A percentile compares a stretch with the other conserved stretches of the same genome.
Evolutionary conservation across 257 asterid species (phyloP).

Genomic region (Nicotiana otophora): DNA sequence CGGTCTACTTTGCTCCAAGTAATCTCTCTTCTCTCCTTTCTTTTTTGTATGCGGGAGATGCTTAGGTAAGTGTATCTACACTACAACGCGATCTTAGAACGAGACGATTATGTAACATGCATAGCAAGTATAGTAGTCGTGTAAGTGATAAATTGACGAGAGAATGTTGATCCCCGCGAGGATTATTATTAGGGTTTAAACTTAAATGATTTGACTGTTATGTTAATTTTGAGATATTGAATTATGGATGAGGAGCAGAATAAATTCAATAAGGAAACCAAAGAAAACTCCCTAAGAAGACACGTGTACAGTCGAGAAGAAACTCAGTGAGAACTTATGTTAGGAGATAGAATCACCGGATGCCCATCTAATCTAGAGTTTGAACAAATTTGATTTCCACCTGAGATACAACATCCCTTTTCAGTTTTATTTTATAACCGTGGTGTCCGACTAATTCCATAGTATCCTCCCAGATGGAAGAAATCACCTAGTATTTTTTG

Average conservation of each 20-base stretch:
- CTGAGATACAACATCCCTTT: too few species aligned
- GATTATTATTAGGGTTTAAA: background rate
- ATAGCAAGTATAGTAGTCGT: background rate
- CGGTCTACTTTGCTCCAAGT: slow-evolving; percentile 56
- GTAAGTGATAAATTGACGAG: background rate
- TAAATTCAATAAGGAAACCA: background rate
- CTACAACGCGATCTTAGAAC: background rate
- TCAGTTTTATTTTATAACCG: too few species aligned
- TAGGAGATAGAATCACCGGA: background rate
- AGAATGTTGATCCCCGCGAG: background rate
- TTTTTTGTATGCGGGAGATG: background rate
- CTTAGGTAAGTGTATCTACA: background rate
- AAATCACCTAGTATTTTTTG: too few species aligned
- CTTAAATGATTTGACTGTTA: background rate
- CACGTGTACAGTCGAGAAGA: background rate
- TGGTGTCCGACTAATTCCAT: too few species aligned
- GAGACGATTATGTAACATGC: background rate
- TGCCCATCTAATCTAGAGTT: too few species aligned
- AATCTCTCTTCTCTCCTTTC: background rate
- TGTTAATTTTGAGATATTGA: background rate
- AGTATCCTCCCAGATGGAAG: too few species aligned
- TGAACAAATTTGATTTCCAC: too few species aligned
- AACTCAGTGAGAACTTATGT: background rate
- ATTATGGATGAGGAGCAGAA: background rate
- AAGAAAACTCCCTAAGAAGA: background rate